phyloP scores from a whole-genome alignment of 2,329 filamentous ascomycete genomes.

The Orbilia blumenaviensis region DNA sequence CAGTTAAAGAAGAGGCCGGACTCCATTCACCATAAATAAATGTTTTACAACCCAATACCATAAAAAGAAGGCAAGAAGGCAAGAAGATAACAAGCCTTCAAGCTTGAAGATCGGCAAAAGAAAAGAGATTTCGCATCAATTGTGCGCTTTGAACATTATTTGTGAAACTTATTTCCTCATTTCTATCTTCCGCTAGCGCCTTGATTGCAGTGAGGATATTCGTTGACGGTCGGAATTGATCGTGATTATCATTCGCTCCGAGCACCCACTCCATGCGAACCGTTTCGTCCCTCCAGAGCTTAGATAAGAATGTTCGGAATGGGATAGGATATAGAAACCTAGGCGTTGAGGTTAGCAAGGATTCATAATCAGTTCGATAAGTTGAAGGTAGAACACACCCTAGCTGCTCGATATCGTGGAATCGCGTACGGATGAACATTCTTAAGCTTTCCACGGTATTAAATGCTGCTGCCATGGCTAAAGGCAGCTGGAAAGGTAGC shows the following conservation, averaged over 20 bases:
- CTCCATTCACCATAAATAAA: not conserved
- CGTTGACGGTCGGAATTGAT: not conserved
- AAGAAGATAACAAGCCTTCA: not conserved
- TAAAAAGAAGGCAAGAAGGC: not conserved
- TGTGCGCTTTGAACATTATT: slow-evolving; percentile 39
- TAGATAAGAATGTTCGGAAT: slow-evolving; percentile 78
- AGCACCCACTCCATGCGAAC: slow-evolving; percentile 90
- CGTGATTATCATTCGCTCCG: slow-evolving; percentile 62
- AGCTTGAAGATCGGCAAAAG: slow-evolving; percentile 43
- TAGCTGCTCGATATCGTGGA: slow-evolving; percentile 78
- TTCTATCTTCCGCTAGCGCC: slow-evolving; percentile 42
- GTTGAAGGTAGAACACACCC: slow-evolving; percentile 65
- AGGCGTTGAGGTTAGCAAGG: slow-evolving; percentile 13
- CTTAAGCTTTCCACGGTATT: slow-evolving; percentile 80
- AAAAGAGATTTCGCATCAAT: slow-evolving; percentile 49
- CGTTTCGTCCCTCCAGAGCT: slow-evolving; percentile 75
- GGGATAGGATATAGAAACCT: slow-evolving; percentile 85
- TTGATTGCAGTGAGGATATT: slow-evolving; percentile 42
- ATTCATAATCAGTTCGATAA: no score
- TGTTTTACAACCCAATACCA: not conserved
- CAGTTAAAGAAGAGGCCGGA: not conserved
- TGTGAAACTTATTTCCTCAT: slow-evolving; percentile 37
- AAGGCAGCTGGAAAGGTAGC: slow-evolving; percentile 76
- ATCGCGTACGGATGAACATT: slow-evolving; percentile 81
- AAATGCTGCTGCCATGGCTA: slow-evolving; percentile 80